Percentiles rank a stretch among this genome's conserved stretches.
Conservation (phyloP, 768 basidiomycete genomes). For the Suillus variegatus region DNA sequence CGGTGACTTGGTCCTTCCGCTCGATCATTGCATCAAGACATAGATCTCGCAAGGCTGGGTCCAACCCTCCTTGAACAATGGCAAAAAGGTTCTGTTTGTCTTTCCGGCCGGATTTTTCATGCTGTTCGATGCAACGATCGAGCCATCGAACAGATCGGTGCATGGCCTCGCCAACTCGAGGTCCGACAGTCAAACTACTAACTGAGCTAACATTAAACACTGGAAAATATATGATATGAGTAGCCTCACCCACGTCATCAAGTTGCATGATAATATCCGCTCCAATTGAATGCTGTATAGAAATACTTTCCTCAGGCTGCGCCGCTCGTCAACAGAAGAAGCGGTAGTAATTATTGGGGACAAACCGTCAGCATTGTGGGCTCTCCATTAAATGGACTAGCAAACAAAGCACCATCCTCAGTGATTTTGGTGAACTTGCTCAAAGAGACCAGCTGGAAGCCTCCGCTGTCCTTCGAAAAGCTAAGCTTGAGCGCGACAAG, state of each 20-base stretch:
- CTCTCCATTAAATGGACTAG: slow-evolving; percentile 83
- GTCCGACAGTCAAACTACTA: slow-evolving; percentile 76
- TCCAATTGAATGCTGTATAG: slow-evolving; percentile 87
- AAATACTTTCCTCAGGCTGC: slow-evolving; percentile 89
- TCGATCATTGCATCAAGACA: slow-evolving; percentile 84
- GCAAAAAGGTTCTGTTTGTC: slow-evolving; percentile 84
- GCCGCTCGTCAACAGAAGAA: slow-evolving; percentile 10
- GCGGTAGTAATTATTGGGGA: slow-evolving; percentile 9
- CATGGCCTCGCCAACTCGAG: slow-evolving; percentile 87
- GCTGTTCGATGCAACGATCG: slow-evolving; percentile 81
- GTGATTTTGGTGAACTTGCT: slow-evolving; percentile 85
- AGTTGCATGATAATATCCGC: slow-evolving; percentile 96
- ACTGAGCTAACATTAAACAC: slow-evolving; percentile 43
- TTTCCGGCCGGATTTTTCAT: slow-evolving; percentile 65
- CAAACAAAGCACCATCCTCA: slow-evolving; percentile 85
- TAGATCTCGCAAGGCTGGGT: slow-evolving; percentile 65
- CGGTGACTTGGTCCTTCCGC: slow-evolving; percentile 74
- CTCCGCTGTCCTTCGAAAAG: slow-evolving; percentile 72
- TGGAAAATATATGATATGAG: not conserved
- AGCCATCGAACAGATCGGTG: slow-evolving; percentile 87
- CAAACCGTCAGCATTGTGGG: slow-evolving; percentile 85
- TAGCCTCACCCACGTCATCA: slow-evolving; percentile 79
- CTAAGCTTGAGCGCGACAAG: slow-evolving; percentile 5
- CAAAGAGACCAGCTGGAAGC: slow-evolving; percentile 85
- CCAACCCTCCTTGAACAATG: slow-evolving; percentile 88